Evolutionary conservation across 306 rosid genomes (phyloP).

Genomic region (Medicago truncatula): DNA sequence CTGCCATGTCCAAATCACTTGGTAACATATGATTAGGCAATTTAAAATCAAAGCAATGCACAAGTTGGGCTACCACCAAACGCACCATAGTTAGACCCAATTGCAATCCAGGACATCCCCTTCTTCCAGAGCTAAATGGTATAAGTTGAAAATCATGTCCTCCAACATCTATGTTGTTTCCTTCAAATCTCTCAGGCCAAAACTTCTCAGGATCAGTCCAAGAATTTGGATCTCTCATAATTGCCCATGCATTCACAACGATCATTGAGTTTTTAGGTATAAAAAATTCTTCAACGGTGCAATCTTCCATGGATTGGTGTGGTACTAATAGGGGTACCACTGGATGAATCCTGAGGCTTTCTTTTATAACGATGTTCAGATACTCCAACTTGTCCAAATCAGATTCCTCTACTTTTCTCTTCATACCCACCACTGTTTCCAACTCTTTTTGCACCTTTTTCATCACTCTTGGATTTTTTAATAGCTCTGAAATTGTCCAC

Average conservation of each 20-base stretch:
- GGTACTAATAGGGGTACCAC: conserved; percentile 66
- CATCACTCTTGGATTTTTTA: conserved; percentile 62
- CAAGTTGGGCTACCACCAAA: conserved; percentile 43
- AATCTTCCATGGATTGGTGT: conserved; percentile 58
- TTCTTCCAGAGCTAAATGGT: conserved; percentile 54
- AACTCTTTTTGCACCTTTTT: conserved; percentile 63
- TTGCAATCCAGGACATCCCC: conserved; percentile 47
- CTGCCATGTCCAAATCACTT: conserved; percentile 45
- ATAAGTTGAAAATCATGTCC: conserved; percentile 46
- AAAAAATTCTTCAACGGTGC: conserved; percentile 52
- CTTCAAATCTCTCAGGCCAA: conserved; percentile 55
- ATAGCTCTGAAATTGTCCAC: conserved; percentile 62
- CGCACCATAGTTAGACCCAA: conserved; percentile 40
- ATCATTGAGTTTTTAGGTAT: conserved; percentile 53
- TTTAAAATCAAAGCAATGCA: conserved; percentile 53
- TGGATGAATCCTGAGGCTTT: conserved; percentile 67
- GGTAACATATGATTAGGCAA: conserved; percentile 35
- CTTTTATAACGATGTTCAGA: conserved; percentile 63
- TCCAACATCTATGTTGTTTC: conserved; percentile 28
- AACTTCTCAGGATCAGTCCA: conserved; percentile 44
- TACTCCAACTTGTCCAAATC: conserved; percentile 55
- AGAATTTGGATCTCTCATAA: conserved; percentile 44
- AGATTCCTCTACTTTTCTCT: conserved; percentile 66
- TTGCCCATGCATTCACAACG: conserved; percentile 47
- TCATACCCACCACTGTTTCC: conserved; percentile 57